Base-by-base conservation (phyloP, 2,329 filamentous ascomycete species). In the Apiospora phragmitis region DNA sequence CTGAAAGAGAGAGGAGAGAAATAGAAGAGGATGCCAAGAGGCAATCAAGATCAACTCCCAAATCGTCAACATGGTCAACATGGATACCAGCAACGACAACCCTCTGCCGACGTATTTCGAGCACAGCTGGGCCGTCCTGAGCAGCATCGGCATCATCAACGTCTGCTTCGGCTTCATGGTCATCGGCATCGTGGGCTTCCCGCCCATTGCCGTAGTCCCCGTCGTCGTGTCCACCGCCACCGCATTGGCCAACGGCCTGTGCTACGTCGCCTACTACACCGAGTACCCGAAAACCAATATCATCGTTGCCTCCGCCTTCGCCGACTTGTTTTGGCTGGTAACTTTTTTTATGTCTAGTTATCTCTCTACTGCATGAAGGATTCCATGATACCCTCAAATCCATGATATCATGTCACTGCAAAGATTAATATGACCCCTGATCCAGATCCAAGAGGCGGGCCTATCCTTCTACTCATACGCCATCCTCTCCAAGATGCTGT, bases 401-500 rank as follows among this genome's bases (percentile, higher is more conserved):
- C 9, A 12, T 41, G 38, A 9, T 41, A 11, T 9, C 14, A 18
- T 43, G 16, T 21, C 18, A 38, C 55, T 14, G 18, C 18, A 38
- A 21, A 59, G 18, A 12, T 29, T 59, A 18, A 59, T 12, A 1
- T 35, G 7, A 59, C 16, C 16, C 18, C 18, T 12, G 16, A 21
- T 21, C 14, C 42, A 84, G 82, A 74, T 85, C 42, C 83, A 85
- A 77, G 83, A 85, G 76, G 82, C 81, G 4, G 83, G 83, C 0
- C 68, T 85, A 41, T 84, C 82, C 0, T 83, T 85, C 67, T 85
- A 84, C 68, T 87, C 87, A 69, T 89, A 87, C 74, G 81, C 87
- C 45, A 87, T 88, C 70, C 80, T 89, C 0, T 83, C 81, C 21
- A 83, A 85, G 38, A 83, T 88, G n/a, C 79, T 89, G 0, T 83